Percentiles rank a stretch among this genome's conserved stretches.
Conservation (phyloP, 2,329 filamentous ascomycete genomes). For the Alternaria novae-zelandiae region DNA sequence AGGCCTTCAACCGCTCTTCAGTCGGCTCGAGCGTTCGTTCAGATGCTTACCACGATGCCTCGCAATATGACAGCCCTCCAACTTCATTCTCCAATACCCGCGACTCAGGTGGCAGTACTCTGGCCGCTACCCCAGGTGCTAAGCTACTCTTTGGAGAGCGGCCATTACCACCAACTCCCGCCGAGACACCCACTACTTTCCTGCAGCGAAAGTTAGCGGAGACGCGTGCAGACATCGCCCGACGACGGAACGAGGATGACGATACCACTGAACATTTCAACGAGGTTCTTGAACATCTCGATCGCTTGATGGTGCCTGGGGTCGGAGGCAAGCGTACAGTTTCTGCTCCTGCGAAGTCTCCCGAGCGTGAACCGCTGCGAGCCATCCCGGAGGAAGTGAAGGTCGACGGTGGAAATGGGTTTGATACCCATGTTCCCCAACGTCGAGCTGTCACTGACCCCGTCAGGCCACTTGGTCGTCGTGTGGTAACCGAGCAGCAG, state of each 20-base stretch:
- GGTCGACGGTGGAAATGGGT: constrained; percentile 42
- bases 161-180: constrained; percentile 54
- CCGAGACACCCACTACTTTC: constrained; percentile 58
- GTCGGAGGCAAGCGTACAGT: constrained; percentile 49
- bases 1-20: constrained; percentile 80
- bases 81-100: constrained; percentile 54
- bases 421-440: constrained; percentile 31
- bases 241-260: constrained; percentile 56
- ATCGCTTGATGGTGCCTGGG: constrained; percentile 61
- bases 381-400: constrained; percentile 60
- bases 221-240: constrained; percentile 63
- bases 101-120: constrained; percentile 40
- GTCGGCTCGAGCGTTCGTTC: constrained; percentile 58
- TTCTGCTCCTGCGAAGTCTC: constrained; percentile 53
- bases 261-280: constrained; percentile 60
- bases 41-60: constrained; percentile 29
- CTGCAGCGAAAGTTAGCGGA: constrained; percentile 63
- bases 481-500: constrained; percentile 39
- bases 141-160: constrained; percentile 46
- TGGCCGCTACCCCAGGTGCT: constrained; percentile 36
- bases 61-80: constrained; percentile 59
- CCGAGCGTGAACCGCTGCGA: constrained; percentile 51
- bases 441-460: constrained; percentile 55
- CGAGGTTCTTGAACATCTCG: constrained; percentile 66
- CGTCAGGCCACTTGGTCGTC: constrained; percentile 35